Evolutionary conservation across 805 yeast genomes (phyloP).

Genomic region (Pichia occidentalis): DNA sequence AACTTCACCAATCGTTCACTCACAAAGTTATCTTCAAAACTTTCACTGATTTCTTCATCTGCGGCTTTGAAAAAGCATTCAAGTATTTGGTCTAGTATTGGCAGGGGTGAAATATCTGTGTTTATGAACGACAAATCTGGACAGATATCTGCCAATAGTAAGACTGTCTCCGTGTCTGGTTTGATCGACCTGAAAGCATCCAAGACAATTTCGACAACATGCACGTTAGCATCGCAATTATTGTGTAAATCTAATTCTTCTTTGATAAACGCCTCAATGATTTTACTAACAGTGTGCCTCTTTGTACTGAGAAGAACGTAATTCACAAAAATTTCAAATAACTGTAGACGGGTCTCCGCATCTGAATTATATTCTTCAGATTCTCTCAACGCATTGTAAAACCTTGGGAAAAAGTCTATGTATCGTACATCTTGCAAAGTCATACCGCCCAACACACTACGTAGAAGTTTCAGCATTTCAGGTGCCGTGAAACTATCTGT

Average conservation of each 20-base stretch:
- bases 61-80: constrained; percentile 24
- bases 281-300: constrained; percentile 19
- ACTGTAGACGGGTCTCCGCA: constrained; percentile 21
- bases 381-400: constrained; percentile 27
- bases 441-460: constrained; percentile 25
- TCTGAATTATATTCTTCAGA: constrained; percentile 20
- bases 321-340: constrained; percentile 30
- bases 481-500: constrained; percentile 17
- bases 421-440: constrained; percentile 24
- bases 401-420: constrained; percentile 30
- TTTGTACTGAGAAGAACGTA: constrained; percentile 28
- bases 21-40: constrained; percentile 25
- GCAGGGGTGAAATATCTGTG: constrained; percentile 2
- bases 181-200: constrained; percentile 25
- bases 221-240: constrained; percentile 15
- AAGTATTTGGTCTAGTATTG: constrained; percentile 15
- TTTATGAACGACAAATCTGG: constrained; percentile 10
- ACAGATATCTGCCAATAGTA: constrained; percentile 19
- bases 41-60: constrained; percentile 24
- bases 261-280: constrained; percentile 25
- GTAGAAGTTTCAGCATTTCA: constrained; percentile 22
- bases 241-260: constrained; percentile 19
- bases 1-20: constrained; percentile 16
- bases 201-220: constrained; percentile 25
- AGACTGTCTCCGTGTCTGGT: constrained; percentile 27